A percentile compares a stretch with the other conserved stretches of the same genome.
These are phyloP conservation scores for Limnanthes douglasii DNA, from an alignment of 345 rosid genomes.

Conservation along the genomic window DNA sequence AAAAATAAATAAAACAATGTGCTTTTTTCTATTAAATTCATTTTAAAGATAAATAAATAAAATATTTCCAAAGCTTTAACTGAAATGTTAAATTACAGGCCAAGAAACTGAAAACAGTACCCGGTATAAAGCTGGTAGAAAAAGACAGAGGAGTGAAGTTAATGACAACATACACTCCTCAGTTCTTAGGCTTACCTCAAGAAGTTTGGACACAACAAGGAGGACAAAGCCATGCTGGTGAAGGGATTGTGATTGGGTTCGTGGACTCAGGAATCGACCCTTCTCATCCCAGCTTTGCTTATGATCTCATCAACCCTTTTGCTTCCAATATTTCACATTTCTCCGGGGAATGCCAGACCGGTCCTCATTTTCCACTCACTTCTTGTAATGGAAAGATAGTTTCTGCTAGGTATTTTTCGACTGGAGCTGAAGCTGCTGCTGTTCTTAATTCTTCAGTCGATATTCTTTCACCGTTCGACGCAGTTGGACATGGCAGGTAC, in stretches of 20 bases:
- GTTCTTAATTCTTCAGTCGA: constrained; percentile 48
- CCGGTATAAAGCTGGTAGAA: constrained; percentile 53
- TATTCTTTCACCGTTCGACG: constrained; percentile 69
- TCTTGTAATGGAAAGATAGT: constrained; percentile 75
- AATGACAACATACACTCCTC: constrained; percentile 78
- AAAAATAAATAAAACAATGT: neutral
- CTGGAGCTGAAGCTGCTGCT: constrained; percentile 57
- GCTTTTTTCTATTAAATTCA: neutral
- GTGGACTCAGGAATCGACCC: constrained; percentile 81
- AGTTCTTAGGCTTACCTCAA: constrained; percentile 45
- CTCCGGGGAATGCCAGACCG: constrained; percentile 56
- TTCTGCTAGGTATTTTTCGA: constrained; percentile 60
- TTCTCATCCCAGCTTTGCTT: constrained; percentile 53
- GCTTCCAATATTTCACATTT: constrained; percentile 34
- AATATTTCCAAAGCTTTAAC: neutral
- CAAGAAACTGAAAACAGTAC: constrained; percentile 27
- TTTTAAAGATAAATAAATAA: neutral
- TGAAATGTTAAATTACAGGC: constrained; percentile 23
- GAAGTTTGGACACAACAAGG: constrained; percentile 36
- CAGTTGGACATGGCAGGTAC: constrained; percentile 85
- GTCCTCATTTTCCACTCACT: constrained; percentile 35
- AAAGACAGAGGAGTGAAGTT: constrained; percentile 67
- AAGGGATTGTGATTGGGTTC: constrained; percentile 60
- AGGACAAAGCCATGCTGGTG: constrained; percentile 41
- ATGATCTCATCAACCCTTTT: constrained; percentile 20